Evolutionary conservation across 441 rosid species (phyloP).

Genomic region (Capsella rubella): DNA sequence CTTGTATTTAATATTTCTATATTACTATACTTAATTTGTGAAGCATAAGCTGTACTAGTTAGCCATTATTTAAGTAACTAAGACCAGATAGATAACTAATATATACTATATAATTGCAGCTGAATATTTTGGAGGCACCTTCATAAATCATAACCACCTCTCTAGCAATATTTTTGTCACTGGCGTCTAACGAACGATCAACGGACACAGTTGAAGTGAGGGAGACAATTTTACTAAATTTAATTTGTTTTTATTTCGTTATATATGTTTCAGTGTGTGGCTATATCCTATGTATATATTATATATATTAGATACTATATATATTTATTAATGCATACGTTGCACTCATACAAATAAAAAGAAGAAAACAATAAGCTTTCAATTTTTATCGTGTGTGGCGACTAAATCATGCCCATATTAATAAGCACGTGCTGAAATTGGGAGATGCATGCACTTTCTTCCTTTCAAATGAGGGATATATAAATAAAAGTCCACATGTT

Average conservation of each 20-base stretch:
- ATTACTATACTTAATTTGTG: not conserved
- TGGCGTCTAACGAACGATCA: slow-evolving; percentile 29
- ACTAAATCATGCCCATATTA: slow-evolving; percentile 38
- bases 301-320: not conserved
- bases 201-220: not conserved
- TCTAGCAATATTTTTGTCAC: not conserved
- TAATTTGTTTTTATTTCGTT: too few relatives aligned
- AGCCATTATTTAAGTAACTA: not conserved
- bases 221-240: not conserved
- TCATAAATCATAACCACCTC: not conserved
- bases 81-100: not conserved
- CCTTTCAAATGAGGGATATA: slow-evolving; percentile 19
- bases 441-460: slow-evolving; percentile 49
- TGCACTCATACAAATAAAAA: not conserved
- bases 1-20: not conserved
- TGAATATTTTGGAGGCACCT: slow-evolving; percentile 3
- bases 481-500: not conserved
- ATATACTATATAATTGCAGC: not conserved
- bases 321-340: not conserved
- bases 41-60: not conserved
- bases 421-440: slow-evolving; percentile 43
- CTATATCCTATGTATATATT: not conserved
- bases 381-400: slow-evolving; percentile 40
- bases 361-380: slow-evolving; percentile 20
- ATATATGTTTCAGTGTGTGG: not conserved